phyloP scores from a whole-genome alignment of 768 basidiomycete species.

The Suillus paluster region DNA sequence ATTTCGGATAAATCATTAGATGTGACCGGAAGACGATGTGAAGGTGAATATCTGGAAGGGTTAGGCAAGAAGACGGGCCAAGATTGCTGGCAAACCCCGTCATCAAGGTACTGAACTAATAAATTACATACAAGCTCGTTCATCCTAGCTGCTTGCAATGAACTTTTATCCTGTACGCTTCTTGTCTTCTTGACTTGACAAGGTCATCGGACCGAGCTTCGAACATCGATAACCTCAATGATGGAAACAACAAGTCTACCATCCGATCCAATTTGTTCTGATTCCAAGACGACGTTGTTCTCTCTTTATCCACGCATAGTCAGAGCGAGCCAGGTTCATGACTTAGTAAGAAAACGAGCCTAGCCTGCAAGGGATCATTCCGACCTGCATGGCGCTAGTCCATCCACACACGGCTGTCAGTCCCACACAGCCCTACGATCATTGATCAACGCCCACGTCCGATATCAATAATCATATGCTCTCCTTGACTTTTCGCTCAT shows the following conservation, averaged over 20 bases:
- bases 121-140: too few species aligned
- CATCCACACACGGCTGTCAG: not conserved
- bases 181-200: too few species aligned
- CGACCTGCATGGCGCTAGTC: not conserved
- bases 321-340: too few species aligned
- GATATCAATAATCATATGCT: not conserved
- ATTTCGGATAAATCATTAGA: slow-evolving; percentile 32
- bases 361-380: not conserved
- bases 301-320: too few species aligned
- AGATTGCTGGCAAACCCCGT: not conserved
- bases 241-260: too few species aligned
- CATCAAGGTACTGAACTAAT: slow-evolving; percentile 13
- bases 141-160: too few species aligned
- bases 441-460: slow-evolving; percentile 1
- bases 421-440: slow-evolving; percentile 1
- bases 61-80: slow-evolving; percentile 1
- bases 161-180: too few species aligned
- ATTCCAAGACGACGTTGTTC: slow-evolving; percentile 5
- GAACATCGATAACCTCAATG: not conserved
- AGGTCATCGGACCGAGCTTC: too few species aligned
- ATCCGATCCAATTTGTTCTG: too few species aligned
- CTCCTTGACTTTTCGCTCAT: not conserved
- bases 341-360: not conserved
- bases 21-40: slow-evolving; percentile 22
- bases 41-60: slow-evolving; percentile 14